A percentile compares a stretch with the other conserved stretches of the same genome.
phyloP scores from a whole-genome alignment of 2,329 filamentous ascomycete species.

The Cryphonectria japonica region DNA sequence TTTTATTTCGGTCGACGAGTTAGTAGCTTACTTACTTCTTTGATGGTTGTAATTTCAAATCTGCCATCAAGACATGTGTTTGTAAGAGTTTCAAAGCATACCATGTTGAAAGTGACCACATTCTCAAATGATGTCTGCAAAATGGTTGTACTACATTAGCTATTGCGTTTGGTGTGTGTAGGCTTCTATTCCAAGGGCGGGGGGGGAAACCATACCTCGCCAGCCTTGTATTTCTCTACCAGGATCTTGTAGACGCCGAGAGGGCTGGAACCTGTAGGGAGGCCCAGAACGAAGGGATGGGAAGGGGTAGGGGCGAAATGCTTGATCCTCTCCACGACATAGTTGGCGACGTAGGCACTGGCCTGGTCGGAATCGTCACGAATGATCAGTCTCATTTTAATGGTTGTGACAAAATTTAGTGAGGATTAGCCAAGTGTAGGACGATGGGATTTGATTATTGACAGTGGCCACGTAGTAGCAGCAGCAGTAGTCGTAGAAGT shows the following conservation, averaged over 20 bases:
- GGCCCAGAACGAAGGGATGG: conserved; percentile 72
- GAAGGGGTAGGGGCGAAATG: conserved; percentile 65
- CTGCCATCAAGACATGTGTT: background rate
- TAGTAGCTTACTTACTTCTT: too few relatives aligned
- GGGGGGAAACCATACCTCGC: conserved; percentile 42
- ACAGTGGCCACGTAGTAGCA: background rate
- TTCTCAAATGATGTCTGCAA: conserved; percentile 51
- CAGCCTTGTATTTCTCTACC: conserved; percentile 63
- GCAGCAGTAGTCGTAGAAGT: too few relatives aligned
- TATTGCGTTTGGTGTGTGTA: background rate
- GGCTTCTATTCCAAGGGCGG: too few relatives aligned
- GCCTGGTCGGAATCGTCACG: conserved; percentile 65
- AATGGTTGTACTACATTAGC: conserved; percentile 7
- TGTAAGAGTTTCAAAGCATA: conserved; percentile 21
- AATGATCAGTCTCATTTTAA: conserved; percentile 72
- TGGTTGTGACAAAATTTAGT: conserved; percentile 12
- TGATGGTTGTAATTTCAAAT: too few relatives aligned
- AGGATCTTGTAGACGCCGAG: conserved; percentile 71
- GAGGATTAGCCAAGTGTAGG: background rate
- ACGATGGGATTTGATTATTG: background rate
- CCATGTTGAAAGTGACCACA: conserved; percentile 71
- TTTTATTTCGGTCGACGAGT: too few relatives aligned
- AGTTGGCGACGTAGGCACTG: conserved; percentile 71
- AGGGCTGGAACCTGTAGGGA: conserved; percentile 74
- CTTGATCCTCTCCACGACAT: conserved; percentile 74